phyloP scores from a whole-genome alignment of 2,329 filamentous ascomycete species.

The Penicillium sp. region DNA sequence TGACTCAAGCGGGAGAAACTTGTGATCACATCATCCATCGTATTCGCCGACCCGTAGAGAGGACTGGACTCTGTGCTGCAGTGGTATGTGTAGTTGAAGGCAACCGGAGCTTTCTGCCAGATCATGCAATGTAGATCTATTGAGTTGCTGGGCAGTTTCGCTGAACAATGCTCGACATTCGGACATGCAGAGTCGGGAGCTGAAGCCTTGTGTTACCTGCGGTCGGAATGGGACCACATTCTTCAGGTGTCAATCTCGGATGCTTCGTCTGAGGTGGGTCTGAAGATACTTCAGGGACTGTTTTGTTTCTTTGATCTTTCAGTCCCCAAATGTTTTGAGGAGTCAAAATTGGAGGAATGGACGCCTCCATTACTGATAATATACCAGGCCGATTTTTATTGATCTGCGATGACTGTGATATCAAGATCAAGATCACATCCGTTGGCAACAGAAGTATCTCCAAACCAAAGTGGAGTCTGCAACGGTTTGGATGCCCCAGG shows the following conservation, averaged over 20 bases:
- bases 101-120: neutral
- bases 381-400: neutral
- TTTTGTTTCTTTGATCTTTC: constrained; percentile 7
- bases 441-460: neutral
- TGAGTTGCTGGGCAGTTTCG: neutral
- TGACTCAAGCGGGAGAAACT: no score
- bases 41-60: neutral
- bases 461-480: neutral
- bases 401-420: neutral
- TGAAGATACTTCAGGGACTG: neutral
- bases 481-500: neutral
- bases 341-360: rapidly evolving
- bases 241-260: neutral
- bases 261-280: neutral
- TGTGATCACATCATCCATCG: neutral
- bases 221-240: neutral
- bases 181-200: no score
- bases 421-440: constrained; percentile 1
- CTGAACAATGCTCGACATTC: neutral
- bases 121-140: neutral
- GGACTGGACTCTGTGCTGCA: neutral
- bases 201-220: no score
- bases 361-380: neutral
- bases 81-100: neutral
- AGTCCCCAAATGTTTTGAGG: rapidly evolving